Evolutionary conservation across 768 basidiomycete genomes (phyloP).

Genomic region (Strobilomyces dryophilus): DNA sequence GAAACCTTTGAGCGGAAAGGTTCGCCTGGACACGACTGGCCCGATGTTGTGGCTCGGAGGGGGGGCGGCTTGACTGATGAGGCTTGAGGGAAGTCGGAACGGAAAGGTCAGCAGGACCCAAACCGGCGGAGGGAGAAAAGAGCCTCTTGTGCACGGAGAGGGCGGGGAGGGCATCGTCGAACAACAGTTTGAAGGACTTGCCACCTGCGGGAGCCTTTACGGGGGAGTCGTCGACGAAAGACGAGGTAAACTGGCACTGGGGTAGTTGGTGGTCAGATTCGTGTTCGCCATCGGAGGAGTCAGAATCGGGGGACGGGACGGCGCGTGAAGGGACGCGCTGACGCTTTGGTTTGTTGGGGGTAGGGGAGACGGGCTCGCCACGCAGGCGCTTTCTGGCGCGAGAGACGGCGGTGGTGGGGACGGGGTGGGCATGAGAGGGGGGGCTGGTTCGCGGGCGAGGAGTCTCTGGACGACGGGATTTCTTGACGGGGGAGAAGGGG

Average conservation of each 20-base stretch:
- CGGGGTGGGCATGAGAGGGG: conserved; percentile 28
- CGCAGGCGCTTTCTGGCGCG: conserved; percentile 78
- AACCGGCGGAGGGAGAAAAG: background rate
- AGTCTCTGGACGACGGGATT: conserved; percentile 11
- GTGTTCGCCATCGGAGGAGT: background rate
- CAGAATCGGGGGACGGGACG: conserved; percentile 30
- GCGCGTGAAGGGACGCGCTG: conserved; percentile 48
- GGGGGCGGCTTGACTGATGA: conserved; percentile 1
- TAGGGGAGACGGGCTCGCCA: conserved; percentile 80
- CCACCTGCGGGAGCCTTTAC: conserved; percentile 54
- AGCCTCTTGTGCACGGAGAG: conserved; percentile 17
- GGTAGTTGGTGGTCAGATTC: conserved; percentile 33
- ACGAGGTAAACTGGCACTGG: conserved; percentile 32
- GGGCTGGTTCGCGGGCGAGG: conserved; percentile 20
- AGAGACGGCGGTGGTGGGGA: conserved; percentile 44
- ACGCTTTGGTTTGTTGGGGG: conserved; percentile 74
- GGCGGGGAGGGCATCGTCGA: conserved; percentile 46
- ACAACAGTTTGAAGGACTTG: conserved; percentile 64
- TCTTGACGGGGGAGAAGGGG: conserved; percentile 78
- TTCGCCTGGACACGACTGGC: conserved; percentile 3
- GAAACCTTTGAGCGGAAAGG: conserved; percentile 9
- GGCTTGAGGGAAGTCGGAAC: conserved; percentile 1
- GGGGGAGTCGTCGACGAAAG: conserved; percentile 69
- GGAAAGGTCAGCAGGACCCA: conserved; percentile 1
- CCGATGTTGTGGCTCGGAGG: background rate